Percentiles rank a stretch among this genome's conserved stretches.
Evolutionary conservation across 2,329 filamentous ascomycete species (phyloP).

Genomic region (Hansfordia pulvinata): DNA sequence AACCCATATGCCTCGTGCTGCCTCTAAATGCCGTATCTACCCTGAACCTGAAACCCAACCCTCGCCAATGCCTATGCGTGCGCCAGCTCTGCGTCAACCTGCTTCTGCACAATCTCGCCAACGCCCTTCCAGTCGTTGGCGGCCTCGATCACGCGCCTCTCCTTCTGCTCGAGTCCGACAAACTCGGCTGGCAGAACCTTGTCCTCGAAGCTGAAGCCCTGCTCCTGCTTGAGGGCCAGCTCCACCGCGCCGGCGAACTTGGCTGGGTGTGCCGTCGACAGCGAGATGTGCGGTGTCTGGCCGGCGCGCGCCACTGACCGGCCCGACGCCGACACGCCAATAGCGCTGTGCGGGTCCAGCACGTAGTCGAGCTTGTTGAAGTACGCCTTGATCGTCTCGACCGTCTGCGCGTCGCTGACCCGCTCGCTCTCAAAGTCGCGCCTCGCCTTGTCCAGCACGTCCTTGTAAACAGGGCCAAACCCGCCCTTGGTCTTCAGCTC

Average conservation of each 20-base stretch:
- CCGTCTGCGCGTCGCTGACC: slow-evolving; percentile 51
- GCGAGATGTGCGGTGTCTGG: slow-evolving; percentile 58
- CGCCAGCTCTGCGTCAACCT: slow-evolving; percentile 54
- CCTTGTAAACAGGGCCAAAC: slow-evolving; percentile 62
- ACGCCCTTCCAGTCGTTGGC: slow-evolving; percentile 63
- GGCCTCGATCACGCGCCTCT: slow-evolving; percentile 59
- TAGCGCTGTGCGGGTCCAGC: slow-evolving; percentile 83
- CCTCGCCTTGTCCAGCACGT: slow-evolving; percentile 58
- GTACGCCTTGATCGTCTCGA: slow-evolving; percentile 47
- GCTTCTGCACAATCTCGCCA: slow-evolving; percentile 58
- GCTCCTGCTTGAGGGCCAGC: slow-evolving; percentile 55
- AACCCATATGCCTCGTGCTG: too few relatives aligned
- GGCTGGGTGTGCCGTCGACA: slow-evolving; percentile 89
- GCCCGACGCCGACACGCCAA: slow-evolving; percentile 66
- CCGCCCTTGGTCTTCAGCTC: slow-evolving; percentile 70
- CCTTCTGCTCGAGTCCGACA: slow-evolving; percentile 60
- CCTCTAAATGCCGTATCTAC: too few relatives aligned
- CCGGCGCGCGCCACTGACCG: slow-evolving; percentile 48
- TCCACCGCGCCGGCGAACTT: slow-evolving; percentile 87
- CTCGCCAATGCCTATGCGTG: slow-evolving; percentile 13
- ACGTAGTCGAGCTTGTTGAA: slow-evolving; percentile 51
- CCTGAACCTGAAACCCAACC: too few relatives aligned
- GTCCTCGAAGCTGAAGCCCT: slow-evolving; percentile 61
- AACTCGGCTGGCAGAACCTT: slow-evolving; percentile 75
- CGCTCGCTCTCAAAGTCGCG: slow-evolving; percentile 71